Evolutionary conservation across 805 yeast species (phyloP), one percentile per base, ranked within the genome.

Genomic region (Myxozyma monticola): DNA sequence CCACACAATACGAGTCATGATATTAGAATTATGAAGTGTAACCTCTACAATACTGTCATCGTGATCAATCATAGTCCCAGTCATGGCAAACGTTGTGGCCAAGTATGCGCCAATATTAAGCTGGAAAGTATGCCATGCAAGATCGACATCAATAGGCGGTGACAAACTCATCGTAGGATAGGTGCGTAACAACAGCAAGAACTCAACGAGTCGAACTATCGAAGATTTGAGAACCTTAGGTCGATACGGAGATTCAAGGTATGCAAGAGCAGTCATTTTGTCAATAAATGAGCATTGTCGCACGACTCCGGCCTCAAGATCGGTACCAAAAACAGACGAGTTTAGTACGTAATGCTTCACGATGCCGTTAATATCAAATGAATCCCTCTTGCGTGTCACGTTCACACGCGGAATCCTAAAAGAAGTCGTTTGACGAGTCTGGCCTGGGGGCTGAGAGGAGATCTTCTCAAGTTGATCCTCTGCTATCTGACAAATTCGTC

Each of bases 91-190:
- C 9, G 40, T 22, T 6, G 44, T 2, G 15, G 45, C 30, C 41
- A 40, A 9, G 26, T 46, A 46, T 2, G 22, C 25, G 14, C 20
- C 41, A 17, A 59, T 54, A 2, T 47, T 34, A 8, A 59, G 56
- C 46, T 49, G 59, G 37, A 54, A 49, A 1, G 61, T 59, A 25
- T 59, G 61, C 62, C 62, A 59, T 0, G 46, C 60, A 18, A 59
- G 37, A 29, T 59, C 62, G 20, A 51, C 43, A 22, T 57, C 60
- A 12, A 51, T 22, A 18, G 60, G 46, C 22, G 62, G 62, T 9
- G 59, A 52, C 6, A 46, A 30, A 20, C 44, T 4, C 7, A 20
- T 15, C 2, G n/a, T 21, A 12, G 52, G 57, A 10, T 42, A 5
- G 1, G 9, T 33, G 6, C 37, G 24, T 9, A 55, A 18, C 7